These are phyloP conservation scores for Thraustochytrium striatum DNA, from an alignment of 352 stramenopile species.

Conservation along the genomic window DNA sequence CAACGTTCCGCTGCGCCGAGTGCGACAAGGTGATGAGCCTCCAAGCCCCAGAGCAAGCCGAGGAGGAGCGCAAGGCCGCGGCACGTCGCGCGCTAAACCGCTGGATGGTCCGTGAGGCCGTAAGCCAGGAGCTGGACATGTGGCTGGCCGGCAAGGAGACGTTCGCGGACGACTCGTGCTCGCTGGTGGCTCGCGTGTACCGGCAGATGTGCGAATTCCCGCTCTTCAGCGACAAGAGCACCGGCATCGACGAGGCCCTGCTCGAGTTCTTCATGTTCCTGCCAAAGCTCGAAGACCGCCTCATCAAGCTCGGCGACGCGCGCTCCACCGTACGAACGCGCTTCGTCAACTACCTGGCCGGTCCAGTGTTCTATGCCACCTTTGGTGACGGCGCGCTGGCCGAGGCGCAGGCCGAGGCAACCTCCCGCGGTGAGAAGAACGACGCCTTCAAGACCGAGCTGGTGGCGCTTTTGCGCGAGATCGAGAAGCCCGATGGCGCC, in stretches of 20 bases:
- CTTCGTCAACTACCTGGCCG: constrained; percentile 39
- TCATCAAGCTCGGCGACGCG: background rate
- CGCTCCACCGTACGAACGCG: background rate
- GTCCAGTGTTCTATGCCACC: constrained; percentile 29
- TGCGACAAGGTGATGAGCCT: constrained; percentile 28
- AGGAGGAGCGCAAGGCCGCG: background rate
- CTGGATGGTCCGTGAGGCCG: constrained; percentile 16
- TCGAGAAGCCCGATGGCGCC: constrained; percentile 21
- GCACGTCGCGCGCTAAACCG: background rate
- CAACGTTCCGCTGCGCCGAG: background rate
- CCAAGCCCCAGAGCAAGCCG: background rate
- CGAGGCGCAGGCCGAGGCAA: background rate
- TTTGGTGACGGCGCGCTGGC: background rate
- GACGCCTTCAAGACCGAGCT: constrained; percentile 39
- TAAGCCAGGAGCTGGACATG: constrained; percentile 28
- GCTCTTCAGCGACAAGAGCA: constrained; percentile 26
- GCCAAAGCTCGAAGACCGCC: constrained; percentile 26
- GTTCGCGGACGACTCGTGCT: background rate
- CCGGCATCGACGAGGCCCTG: constrained; percentile 9
- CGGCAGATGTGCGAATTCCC: constrained; percentile 25
- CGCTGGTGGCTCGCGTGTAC: constrained; percentile 21
- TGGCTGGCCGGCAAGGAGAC: constrained; percentile 40
- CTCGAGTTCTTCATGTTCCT: constrained; percentile 42
- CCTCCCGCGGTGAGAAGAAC: constrained; percentile 31
- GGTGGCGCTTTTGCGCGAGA: background rate